These are phyloP conservation scores for Hamigera avellanea DNA, from an alignment of 495 filamentous ascomycete species.

Conservation along the genomic window DNA sequence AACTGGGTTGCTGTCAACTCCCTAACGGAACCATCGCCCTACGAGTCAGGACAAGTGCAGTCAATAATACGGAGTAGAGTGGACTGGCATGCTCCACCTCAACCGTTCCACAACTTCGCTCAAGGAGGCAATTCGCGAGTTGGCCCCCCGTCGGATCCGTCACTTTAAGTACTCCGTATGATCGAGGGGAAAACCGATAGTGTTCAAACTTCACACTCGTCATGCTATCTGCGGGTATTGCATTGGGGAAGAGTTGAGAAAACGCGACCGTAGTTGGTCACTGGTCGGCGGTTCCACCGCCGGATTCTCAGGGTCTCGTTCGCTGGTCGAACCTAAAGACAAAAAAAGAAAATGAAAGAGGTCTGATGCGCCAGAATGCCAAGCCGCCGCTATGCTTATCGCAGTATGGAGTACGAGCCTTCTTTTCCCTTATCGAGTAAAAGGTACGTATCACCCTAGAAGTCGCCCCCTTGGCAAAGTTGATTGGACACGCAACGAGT, in stretches of 20 bases:
- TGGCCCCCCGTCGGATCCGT: too few relatives aligned
- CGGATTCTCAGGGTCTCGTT: neutral
- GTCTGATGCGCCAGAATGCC: neutral
- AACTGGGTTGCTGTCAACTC: too few relatives aligned
- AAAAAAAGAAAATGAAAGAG: constrained; percentile 1
- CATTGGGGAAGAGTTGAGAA: too few relatives aligned
- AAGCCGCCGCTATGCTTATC: neutral
- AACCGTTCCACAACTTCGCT: constrained; percentile 1
- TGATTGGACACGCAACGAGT: too few relatives aligned
- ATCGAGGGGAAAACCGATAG: too few relatives aligned
- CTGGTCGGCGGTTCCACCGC: too few relatives aligned
- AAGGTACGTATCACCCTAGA: too few relatives aligned
- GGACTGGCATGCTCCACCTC: neutral
- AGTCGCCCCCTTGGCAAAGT: too few relatives aligned
- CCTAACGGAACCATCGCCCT: too few relatives aligned
- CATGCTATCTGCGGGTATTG: too few relatives aligned
- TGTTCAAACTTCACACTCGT: neutral
- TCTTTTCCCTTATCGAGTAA: neutral
- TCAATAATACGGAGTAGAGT: neutral
- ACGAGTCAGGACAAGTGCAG: neutral
- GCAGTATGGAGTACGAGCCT: neutral
- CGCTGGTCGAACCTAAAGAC: neutral
- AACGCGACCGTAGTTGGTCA: too few relatives aligned
- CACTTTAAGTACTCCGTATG: too few relatives aligned
- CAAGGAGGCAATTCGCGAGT: neutral